Base-by-base conservation (phyloP, 2,329 filamentous ascomycete species). In the Pseudocercospora fijiensis region DNA sequence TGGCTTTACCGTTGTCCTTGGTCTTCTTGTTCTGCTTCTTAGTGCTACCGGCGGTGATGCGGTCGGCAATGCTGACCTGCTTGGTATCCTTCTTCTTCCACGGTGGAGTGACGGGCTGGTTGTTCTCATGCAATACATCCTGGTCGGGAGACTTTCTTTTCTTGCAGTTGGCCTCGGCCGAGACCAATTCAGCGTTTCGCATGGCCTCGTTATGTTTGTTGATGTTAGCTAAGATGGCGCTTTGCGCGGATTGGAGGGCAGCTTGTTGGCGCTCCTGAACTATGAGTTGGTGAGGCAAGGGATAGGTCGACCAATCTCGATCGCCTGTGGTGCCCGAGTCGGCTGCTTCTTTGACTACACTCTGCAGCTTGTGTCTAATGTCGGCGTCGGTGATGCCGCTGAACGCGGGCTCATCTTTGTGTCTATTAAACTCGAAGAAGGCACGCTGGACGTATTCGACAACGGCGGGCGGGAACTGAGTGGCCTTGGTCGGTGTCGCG, bases 391-490 rank as follows among this genome's bases (percentile, higher is more conserved):
- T 74, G 62, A 84, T 79, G 62, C 76, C 79, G 13, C 74, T 66
- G 45, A 81, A 76, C 41, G 72, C 70, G 30, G 74, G 68, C 57
- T 67, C 59, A 45, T 60, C 57, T 57, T 70, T 70, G 58, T 63
- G 63, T 47, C 92, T 90, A 63, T 87, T 85, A 26, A 87, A 85
- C 58, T 73, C 73, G 57, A 90, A 87, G 76, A 98, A 98, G 26
- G 92, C 93, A 73, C 92, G 88, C 73, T 92, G 89, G 30, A 98
- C 94, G 79, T 97, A 98, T 69, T 85, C 83, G 71, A 92, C 90
- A 65, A 98, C 91, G n/a, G 89, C 86, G 49, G 86, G 81, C 30
- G 92, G 88, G 89, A 92, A 98, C 71, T 90, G 86, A 57, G 80
- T 66, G 22, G 71, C 52, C 33, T 70, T 65, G 26, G 67, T 53